Base-by-base conservation (phyloP, 495 filamentous ascomycete species). In the Amniculicola lignicola region DNA sequence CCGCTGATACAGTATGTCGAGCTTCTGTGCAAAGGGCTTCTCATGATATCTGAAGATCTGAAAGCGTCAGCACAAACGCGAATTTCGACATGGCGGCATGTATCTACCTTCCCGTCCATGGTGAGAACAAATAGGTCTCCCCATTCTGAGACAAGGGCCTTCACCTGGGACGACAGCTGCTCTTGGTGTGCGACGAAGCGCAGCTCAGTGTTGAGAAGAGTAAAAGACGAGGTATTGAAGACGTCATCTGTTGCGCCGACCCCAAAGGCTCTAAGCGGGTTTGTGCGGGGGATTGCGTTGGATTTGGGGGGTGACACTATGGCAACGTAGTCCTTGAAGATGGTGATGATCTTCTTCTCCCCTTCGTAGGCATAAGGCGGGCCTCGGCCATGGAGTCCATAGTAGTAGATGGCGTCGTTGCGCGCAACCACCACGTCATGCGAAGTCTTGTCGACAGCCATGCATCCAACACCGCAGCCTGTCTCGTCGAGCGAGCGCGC, bases 401-500 rank as follows among this genome's bases (percentile, higher is more conserved):
- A 98, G 45, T 85, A 89, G 72, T 96, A 95, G 51, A 98, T 83
- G 2, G 92, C 93, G 79, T 98, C 93, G 59, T 96, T 91, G 38
- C 93, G 77, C 1, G 83, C 93, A 21, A 97, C 86, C 16, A 97
- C 80, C 46, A 98, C 84, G 59, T 96, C 88, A 0, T 86, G 88
- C 4, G 81, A 87, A 51, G 78, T 78, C 52, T 79, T 79, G 66
- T 95, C 88, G 12, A 90, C 74, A 2, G 88, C 88, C 91, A 98
- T 95, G 63, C 93, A 98, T 0, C 90, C 90, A 24, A 95, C 79
- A 12, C 79, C 91, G 67, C 92, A 96, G 1, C 93, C 93, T 12
- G 79, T 79, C 54, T 96, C 89, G 59, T 98, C 93, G 15, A 98
- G 74, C 9, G 88, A 84, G 38, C 87, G 83, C 9, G 92, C 87